phyloP scores from a whole-genome alignment of 352 stramenopile genomes.

The Phytophthora pini region DNA sequence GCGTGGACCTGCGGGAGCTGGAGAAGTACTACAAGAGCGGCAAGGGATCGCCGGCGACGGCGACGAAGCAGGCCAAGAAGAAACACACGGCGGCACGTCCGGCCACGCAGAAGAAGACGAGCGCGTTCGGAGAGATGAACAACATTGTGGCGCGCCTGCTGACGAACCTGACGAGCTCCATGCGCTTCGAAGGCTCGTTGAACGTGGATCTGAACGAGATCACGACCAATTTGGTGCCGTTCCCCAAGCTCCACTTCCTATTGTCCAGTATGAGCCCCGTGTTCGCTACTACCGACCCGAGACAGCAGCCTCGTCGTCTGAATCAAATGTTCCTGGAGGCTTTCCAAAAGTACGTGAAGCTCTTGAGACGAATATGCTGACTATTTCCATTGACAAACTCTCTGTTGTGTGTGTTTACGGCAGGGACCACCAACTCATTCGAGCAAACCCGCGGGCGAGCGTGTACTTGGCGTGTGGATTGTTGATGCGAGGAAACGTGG shows the following conservation, averaged over 20 bases:
- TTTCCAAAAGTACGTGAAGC: conserved; percentile 58
- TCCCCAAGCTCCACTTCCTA: conserved; percentile 99
- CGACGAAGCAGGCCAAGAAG: conserved; percentile 34
- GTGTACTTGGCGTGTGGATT: conserved; percentile 89
- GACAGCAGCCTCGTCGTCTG: conserved; percentile 60
- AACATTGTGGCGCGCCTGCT: conserved; percentile 97
- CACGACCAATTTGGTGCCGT: conserved; percentile 99
- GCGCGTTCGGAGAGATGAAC: conserved; percentile 99
- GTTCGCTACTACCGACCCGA: conserved; percentile 49
- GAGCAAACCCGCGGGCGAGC: conserved; percentile 68
- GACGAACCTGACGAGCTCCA: conserved; percentile 98
- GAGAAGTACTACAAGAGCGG: conserved; percentile 60
- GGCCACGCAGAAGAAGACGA: conserved; percentile 25
- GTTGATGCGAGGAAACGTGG: conserved; percentile 84
- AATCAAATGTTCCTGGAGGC: conserved; percentile 74
- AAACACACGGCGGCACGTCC: conserved; percentile 16
- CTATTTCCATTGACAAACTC: background rate
- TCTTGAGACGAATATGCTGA: background rate
- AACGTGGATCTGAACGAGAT: conserved; percentile 99
- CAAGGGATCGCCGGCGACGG: conserved; percentile 12
- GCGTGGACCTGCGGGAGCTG: conserved; percentile 54
- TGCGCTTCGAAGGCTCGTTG: conserved; percentile 98
- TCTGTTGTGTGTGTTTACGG: conserved; percentile 16
- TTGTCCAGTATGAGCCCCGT: conserved; percentile 86
- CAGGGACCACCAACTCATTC: conserved; percentile 82